Conservation (phyloP, 768 basidiomycete species). For the Cyathus striatus region DNA sequence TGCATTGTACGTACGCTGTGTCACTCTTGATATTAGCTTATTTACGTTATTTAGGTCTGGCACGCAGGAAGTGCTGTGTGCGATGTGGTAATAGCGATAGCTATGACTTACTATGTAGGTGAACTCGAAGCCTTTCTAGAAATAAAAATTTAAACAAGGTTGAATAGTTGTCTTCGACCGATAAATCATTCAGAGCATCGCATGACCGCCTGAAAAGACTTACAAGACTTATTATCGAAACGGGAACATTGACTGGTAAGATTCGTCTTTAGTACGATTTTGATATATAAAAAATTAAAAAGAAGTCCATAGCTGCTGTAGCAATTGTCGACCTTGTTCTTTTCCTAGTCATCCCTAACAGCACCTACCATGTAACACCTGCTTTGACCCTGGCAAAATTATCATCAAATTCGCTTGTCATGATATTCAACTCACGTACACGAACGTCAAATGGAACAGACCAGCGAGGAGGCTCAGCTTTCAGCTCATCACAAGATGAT, state of each 20-base stretch:
- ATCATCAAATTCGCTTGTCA: constrained; percentile 23
- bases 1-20: not conserved
- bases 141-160: not conserved
- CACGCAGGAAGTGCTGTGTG: constrained; percentile 13
- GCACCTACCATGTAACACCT: constrained; percentile 18
- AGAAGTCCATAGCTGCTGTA: not conserved
- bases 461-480: constrained; percentile 9
- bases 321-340: constrained; percentile 18
- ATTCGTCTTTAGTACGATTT: not conserved
- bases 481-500: not conserved
- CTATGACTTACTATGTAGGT: constrained; percentile 21
- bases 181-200: not conserved
- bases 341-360: constrained; percentile 18
- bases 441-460: constrained; percentile 15
- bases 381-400: constrained; percentile 20
- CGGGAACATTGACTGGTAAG: constrained; percentile 19
- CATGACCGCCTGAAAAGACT: constrained; percentile 10
- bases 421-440: constrained; percentile 21
- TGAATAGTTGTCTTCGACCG: not conserved
- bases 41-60: constrained; percentile 8
- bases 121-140: constrained; percentile 10
- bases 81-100: constrained; percentile 19
- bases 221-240: constrained; percentile 20
- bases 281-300: not conserved
- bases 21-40: not conserved